Base-by-base conservation (phyloP, 768 basidiomycete genomes). In the Pulveroboletus ravenelii region DNA sequence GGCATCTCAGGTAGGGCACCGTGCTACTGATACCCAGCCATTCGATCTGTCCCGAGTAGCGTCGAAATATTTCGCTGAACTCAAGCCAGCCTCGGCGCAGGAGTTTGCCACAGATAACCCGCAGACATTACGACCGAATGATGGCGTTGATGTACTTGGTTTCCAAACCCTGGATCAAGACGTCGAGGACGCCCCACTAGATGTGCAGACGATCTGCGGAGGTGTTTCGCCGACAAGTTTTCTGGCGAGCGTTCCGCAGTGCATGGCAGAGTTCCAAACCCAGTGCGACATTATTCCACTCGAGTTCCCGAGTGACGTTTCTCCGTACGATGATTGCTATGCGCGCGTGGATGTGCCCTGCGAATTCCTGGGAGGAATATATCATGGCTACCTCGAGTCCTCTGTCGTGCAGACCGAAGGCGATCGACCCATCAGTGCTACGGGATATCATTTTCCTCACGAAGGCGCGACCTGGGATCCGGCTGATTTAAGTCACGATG, bases 1-100 rank as follows among this genome's bases (percentile, higher is more conserved):
- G 25, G 81, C 77, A 27, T 84, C 81, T 27, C 81, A 80, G 56
- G 51, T 67, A 37, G 67, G 62, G 41, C 56, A 47, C 41, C 58
- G 57, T 50, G 40, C 20, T 41, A 49, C 41, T 40, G 48, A 53
- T 14, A 13, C n/a, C 10, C 30, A 42, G 27, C 41, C 45, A n/a
- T n/a, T 49, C 44, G 49, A 47, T 29, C 32, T 6, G 17, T 45
- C n/a, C 14, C 38, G 15, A 57, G 48, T 46, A 8, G 12, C 48
- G 38, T 61, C 56, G 14, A 45, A 25, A 29, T 55, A 38, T 45
- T 57, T 59, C 27, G 32, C 27, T 18, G 48, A 50, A 14, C 34
- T 39, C 20, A 5, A 48, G 6, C 37, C 52, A 6, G 34, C 27
- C 8, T 17, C 30, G 14, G 12, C 13, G 14, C 50, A 41, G 17